A percentile compares a stretch with the other conserved stretches of the same genome.
Evolutionary conservation across 345 rosid genomes (phyloP).

Genomic region (Isatis tinctoria): DNA sequence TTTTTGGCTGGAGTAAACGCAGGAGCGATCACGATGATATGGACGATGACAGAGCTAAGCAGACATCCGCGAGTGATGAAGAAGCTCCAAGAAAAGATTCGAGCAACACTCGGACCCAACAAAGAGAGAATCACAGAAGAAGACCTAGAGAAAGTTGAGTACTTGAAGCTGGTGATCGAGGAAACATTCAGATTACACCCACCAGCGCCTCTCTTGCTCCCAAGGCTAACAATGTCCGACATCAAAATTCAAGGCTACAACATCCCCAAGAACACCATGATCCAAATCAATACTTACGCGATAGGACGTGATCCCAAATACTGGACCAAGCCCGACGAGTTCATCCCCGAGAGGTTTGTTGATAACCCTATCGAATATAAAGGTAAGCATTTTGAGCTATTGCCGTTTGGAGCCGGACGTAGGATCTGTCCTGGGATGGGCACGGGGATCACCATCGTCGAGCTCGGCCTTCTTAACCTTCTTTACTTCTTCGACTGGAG

Average conservation of each 20-base stretch:
- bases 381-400: constrained; percentile 45
- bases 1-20: constrained; percentile 54
- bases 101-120: constrained; percentile 31
- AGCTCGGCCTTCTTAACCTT: constrained; percentile 29
- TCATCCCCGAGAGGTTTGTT: constrained; percentile 46
- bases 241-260: constrained; percentile 24
- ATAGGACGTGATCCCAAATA: constrained; percentile 46
- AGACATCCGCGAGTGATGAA: constrained; percentile 48
- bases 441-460: constrained; percentile 21
- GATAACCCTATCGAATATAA: constrained; percentile 37
- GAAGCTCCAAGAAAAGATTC: constrained; percentile 50
- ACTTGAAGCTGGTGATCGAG: constrained; percentile 20
- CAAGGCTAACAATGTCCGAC: constrained; percentile 31
- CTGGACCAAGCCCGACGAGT: constrained; percentile 44
- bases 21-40: constrained; percentile 35
- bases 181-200: constrained; percentile 31
- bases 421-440: constrained; percentile 32
- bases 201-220: constrained; percentile 29
- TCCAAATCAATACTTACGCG: constrained; percentile 42
- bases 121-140: constrained; percentile 32
- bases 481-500: constrained; percentile 35
- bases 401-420: constrained; percentile 50
- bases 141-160: constrained; percentile 28
- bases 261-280: constrained; percentile 28
- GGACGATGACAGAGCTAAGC: constrained; percentile 63